These are phyloP conservation scores for Panellus pusillus DNA, from an alignment of 768 basidiomycete species.

Conservation along the genomic window DNA sequence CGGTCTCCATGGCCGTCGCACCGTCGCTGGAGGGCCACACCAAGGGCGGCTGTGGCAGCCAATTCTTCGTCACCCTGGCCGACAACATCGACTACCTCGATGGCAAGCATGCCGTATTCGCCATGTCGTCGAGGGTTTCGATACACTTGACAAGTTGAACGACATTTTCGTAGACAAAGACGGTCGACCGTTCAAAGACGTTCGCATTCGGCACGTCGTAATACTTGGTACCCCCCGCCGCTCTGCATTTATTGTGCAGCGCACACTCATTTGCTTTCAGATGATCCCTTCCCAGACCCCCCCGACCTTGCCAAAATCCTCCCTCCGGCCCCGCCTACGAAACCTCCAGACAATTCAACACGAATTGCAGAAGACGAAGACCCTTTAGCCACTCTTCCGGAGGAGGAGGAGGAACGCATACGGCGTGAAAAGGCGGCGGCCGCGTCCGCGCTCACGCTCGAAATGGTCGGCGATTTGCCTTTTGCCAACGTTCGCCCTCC, in stretches of 20 bases:
- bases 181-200: conserved; percentile 89
- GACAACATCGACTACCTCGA: conserved; percentile 95
- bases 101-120: conserved; percentile 90
- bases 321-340: conserved; percentile 75
- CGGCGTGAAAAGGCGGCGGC: conserved; percentile 87
- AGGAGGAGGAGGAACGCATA: conserved; percentile 80
- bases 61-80: conserved; percentile 94
- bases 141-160: conserved; percentile 90
- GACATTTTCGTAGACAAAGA: conserved; percentile 88
- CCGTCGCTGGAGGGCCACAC: conserved; percentile 66
- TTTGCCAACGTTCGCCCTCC: conserved; percentile 98
- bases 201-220: conserved; percentile 93
- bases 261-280: conserved; percentile 38
- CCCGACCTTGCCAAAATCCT: conserved; percentile 53
- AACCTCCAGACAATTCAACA: conserved; percentile 81
- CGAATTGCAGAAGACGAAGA: conserved; percentile 97
- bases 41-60: conserved; percentile 85
- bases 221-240: conserved; percentile 74
- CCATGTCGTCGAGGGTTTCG: conserved; percentile 90
- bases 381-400: conserved; percentile 75
- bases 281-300: conserved; percentile 96
- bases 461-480: conserved; percentile 99
- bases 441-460: conserved; percentile 92
- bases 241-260: conserved; percentile 1
- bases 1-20: conserved; percentile 96